Conservation (phyloP, 768 basidiomycete species). For the Chalciporus pseudorubinellus region DNA sequence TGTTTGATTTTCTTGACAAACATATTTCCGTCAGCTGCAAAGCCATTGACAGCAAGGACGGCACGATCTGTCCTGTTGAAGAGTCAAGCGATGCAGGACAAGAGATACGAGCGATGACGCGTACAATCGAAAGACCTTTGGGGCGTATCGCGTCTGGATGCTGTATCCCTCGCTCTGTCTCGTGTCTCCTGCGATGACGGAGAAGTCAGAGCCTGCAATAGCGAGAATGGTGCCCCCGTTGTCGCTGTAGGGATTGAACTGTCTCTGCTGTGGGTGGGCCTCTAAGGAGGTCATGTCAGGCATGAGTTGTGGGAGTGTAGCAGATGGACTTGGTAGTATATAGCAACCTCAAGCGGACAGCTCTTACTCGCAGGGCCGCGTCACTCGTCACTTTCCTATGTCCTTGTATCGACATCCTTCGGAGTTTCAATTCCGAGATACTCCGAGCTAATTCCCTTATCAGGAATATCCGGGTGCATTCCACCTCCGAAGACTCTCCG, state of each 20-base stretch:
- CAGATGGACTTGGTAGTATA: not conserved
- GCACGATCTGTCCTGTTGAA: constrained; percentile 79
- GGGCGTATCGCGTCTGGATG: constrained; percentile 96
- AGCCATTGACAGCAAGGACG: constrained; percentile 93
- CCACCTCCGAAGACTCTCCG: not conserved
- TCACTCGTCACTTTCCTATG: not conserved
- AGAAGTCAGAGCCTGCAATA: constrained; percentile 91
- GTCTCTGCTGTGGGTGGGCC: constrained; percentile 48
- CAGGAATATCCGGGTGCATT: not conserved
- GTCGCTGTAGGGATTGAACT: constrained; percentile 87
- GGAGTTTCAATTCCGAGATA: not conserved
- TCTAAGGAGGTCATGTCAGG: constrained; percentile 36
- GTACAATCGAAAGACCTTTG: constrained; percentile 92
- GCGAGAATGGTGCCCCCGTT: constrained; percentile 97
- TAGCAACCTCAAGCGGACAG: not conserved
- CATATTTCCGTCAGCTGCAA: constrained; percentile 96
- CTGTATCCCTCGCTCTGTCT: constrained; percentile 95
- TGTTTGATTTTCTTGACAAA: constrained; percentile 97
- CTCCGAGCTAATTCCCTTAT: not conserved
- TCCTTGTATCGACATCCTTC: not conserved
- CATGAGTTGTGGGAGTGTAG: constrained; percentile 2
- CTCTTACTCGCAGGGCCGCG: not conserved
- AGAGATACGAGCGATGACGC: constrained; percentile 25
- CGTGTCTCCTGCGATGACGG: constrained; percentile 95
- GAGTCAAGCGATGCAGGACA: not conserved